Conservation (phyloP, 2,329 filamentous ascomycete genomes). For the Monilinia laxa region DNA sequence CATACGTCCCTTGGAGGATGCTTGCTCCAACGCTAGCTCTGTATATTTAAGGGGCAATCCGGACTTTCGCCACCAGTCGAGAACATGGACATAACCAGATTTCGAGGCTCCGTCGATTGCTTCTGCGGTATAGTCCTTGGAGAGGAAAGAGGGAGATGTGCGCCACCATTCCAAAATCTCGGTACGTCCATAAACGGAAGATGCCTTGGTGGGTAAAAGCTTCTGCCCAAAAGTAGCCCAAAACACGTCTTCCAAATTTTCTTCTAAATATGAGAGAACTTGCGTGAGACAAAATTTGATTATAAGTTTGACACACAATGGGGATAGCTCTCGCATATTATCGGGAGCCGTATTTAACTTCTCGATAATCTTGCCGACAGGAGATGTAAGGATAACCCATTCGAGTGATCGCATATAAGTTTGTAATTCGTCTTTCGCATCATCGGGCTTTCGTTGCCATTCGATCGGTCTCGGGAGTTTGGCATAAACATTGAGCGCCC, state of each 20-base stretch:
- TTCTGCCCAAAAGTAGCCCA: slow-evolving; percentile 80
- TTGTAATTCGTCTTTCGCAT: slow-evolving; percentile 63
- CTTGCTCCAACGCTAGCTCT: slow-evolving; percentile 82
- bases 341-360: slow-evolving; percentile 71
- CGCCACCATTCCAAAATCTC: slow-evolving; percentile 92
- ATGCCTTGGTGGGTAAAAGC: slow-evolving; percentile 83
- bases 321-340: slow-evolving; percentile 69
- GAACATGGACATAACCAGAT: slow-evolving; percentile 77
- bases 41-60: slow-evolving; percentile 81
- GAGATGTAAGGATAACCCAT: slow-evolving; percentile 76
- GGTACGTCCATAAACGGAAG: slow-evolving; percentile 77
- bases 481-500: slow-evolving; percentile 76
- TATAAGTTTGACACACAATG: slow-evolving; percentile 80
- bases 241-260: slow-evolving; percentile 70
- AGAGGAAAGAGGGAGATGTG: slow-evolving; percentile 75
- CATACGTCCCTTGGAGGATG: slow-evolving; percentile 81
- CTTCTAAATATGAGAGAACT: slow-evolving; percentile 71
- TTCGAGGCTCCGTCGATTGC: slow-evolving; percentile 85
- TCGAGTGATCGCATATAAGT: slow-evolving; percentile 78
- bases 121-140: slow-evolving; percentile 74
- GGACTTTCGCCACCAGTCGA: slow-evolving; percentile 89
- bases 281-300: slow-evolving; percentile 86
- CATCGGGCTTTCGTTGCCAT: slow-evolving; percentile 65
- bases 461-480: slow-evolving; percentile 70
- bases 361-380: slow-evolving; percentile 68